Evolutionary conservation across 2,329 filamentous ascomycete species (phyloP).

Genomic region (Penicillium digitatum): DNA sequence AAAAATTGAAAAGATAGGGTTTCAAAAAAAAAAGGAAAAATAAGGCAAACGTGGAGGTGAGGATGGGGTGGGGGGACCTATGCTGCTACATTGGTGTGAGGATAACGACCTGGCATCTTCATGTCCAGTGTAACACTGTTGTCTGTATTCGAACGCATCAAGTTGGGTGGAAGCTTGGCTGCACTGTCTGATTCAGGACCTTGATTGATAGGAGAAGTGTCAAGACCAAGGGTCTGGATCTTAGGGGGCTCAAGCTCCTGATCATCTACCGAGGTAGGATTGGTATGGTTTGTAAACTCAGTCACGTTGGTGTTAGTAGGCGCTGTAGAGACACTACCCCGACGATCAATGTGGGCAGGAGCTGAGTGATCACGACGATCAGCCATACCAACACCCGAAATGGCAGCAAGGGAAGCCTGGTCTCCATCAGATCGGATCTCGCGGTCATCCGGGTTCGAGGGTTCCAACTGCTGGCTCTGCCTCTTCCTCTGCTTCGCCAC

Average conservation of each 20-base stretch:
- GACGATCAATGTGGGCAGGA: slow-evolving; percentile 21
- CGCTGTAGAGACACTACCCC: slow-evolving; percentile 34
- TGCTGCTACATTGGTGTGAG: slow-evolving; percentile 30
- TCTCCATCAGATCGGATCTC: slow-evolving; percentile 19
- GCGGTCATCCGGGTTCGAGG: slow-evolving; percentile 12
- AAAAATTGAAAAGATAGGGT: slow-evolving; percentile 7
- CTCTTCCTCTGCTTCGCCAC: slow-evolving; percentile 22
- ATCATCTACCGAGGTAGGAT: slow-evolving; percentile 34
- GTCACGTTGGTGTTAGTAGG: slow-evolving; percentile 35
- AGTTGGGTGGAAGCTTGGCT: slow-evolving; percentile 4
- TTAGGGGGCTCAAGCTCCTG: slow-evolving; percentile 13
- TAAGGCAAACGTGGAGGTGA: slow-evolving; percentile 3
- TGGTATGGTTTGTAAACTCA: slow-evolving; percentile 32
- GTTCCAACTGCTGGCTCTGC: slow-evolving; percentile 14
- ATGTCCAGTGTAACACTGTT: slow-evolving; percentile 33
- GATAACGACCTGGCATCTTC: slow-evolving; percentile 37
- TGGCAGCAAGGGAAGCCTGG: slow-evolving; percentile 14
- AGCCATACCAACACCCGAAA: slow-evolving; percentile 17
- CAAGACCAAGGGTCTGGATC: slow-evolving; percentile 8
- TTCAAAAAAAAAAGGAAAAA: slow-evolving; percentile 5
- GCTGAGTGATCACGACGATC: slow-evolving; percentile 21
- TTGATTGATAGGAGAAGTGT: slow-evolving; percentile 10
- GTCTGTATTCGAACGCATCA: slow-evolving; percentile 21
- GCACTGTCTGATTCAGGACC: background rate
- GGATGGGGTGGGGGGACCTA: slow-evolving; percentile 9